Base-by-base conservation (phyloP, 192 early-diverging fungal genomes). In the Coemansia sp. region DNA sequence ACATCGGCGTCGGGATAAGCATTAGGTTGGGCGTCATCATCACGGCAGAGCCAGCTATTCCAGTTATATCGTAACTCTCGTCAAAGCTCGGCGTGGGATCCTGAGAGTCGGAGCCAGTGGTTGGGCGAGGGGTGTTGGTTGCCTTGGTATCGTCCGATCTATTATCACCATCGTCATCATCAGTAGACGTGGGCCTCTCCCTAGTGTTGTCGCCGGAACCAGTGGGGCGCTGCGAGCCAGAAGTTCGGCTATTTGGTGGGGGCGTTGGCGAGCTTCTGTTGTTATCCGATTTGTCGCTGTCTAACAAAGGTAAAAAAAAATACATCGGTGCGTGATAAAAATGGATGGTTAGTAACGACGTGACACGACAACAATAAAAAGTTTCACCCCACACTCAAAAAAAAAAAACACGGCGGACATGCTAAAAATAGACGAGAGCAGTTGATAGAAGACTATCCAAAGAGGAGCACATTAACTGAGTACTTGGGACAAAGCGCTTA, bases 1-100 rank as follows among this genome's bases (percentile, higher is more conserved):
- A 84, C 77, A 84, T 79, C 6, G 78, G 77, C 49, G 82, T 79
- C 5, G 74, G 74, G 13, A 76, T 44, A 7, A 73, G 24, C 52
- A 55, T 29, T 40, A 69, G 49, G 47, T 83, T 68, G 13, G 80
- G 80, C 5, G 80, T 83, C 10, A 67, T 77, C 33, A 78, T 63
- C 20, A 42, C 42, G 31, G 79, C 66, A 5, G 68, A 61, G 18
- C 75, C 75, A 16, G 73, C 63, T 63, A 76, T 47, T 0, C 82
- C 82, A 2, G 76, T 84, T 41, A 73, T 78, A 0, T 83, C 80
- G 51, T 72, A 78, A 59, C 67, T 72, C 34, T 68, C 69, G 64
- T 83, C 80, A 62, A 76, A 83, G 55, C 71, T 76, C 20, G 60
- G 66, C n/a, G 66, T 67, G 36, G 66, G 47, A 1, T 13, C 15